Base-by-base conservation (phyloP, 208 protist species). In the Trypanosoma mega region DNA sequence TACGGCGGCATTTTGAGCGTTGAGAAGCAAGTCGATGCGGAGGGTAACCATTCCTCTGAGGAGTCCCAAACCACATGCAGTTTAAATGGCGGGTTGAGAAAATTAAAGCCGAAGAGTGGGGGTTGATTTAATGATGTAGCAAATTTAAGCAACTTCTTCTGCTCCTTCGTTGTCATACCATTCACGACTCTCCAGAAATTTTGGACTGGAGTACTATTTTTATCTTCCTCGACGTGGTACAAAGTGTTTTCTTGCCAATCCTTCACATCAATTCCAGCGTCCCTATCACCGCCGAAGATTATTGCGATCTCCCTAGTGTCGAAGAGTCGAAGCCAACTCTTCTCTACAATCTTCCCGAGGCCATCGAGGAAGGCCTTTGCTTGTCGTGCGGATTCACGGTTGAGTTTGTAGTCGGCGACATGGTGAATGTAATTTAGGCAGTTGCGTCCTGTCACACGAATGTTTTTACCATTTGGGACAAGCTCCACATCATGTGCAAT, bases 1-100 rank as follows among this genome's bases (percentile, higher is more conserved):
- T 97, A 97, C 9, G 78, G 78, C 14, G 96, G 96, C 27, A 98
- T 59, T 74, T 97, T 97, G 23, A 98, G 65, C 30, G 88, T 87
- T 14, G 91, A 97, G 63, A 97, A 96, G 62, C 96, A 98, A 41
- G 96, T 98, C 0, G 89, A 74, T 1, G 90, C 79, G 0, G 93
- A 94, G 6, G 96, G 96, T 18, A 98, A 67, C 5, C 85, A 62
- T n/a, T 92, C 71, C 36, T 69, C 65, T 11, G 49, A n/a, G 34
- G 60, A 63, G 12, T 59, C 56, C 50, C 52, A 45, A 31, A 89
- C 61, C 27, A 94, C 47, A 39, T 94, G 72, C 21, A 98, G 54
- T 62, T 87, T 90, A 56, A 98, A 96, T 2, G 80, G 82, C 14
- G 94, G 96, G 12, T 89, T 76, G 11, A 98, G 74, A 57, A 92